Evolutionary conservation across 2,329 filamentous ascomycete genomes (phyloP).

Genomic region (Penicillium hordei): DNA sequence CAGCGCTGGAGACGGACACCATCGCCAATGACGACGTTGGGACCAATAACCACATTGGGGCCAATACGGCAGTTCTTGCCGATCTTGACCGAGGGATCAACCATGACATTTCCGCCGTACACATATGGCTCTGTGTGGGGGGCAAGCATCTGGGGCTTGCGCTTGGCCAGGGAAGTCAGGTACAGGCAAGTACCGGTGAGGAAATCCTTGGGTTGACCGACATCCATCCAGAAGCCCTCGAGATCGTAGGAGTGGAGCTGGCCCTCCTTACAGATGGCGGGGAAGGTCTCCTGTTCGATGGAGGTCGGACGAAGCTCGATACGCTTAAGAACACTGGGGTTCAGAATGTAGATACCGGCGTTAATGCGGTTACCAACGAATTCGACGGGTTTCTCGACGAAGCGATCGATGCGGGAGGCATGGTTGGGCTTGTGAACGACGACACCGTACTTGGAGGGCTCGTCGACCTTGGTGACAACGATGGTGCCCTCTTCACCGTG

Average conservation of each 20-base stretch:
- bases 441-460: slow-evolving; percentile 98
- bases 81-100: slow-evolving; percentile 91
- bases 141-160: slow-evolving; percentile 78
- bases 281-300: slow-evolving; percentile 99
- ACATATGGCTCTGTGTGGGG: slow-evolving; percentile 74
- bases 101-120: slow-evolving; percentile 90
- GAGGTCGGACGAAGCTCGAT: slow-evolving; percentile 96
- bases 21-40: slow-evolving; percentile 87
- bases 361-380: slow-evolving; percentile 99
- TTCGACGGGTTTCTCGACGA: slow-evolving; percentile 98
- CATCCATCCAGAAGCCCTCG: slow-evolving; percentile 99
- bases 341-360: slow-evolving; percentile 96
- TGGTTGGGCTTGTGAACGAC: slow-evolving; percentile 95
- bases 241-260: slow-evolving; percentile 94
- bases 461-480: slow-evolving; percentile 97
- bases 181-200: slow-evolving; percentile 93
- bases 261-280: slow-evolving; percentile 83
- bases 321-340: slow-evolving; percentile 82
- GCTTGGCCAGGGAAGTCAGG: slow-evolving; percentile 88
- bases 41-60: slow-evolving; percentile 93
- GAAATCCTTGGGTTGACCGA: slow-evolving; percentile 98
- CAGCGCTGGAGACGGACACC: slow-evolving; percentile 92
- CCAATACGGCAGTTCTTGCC: slow-evolving; percentile 98
- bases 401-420: slow-evolving; percentile 89
- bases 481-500: slow-evolving; percentile 98